These are phyloP conservation scores for Xerocomus amazonicus DNA, from an alignment of 1,284 basidiomycete species.

Conservation along the genomic window DNA sequence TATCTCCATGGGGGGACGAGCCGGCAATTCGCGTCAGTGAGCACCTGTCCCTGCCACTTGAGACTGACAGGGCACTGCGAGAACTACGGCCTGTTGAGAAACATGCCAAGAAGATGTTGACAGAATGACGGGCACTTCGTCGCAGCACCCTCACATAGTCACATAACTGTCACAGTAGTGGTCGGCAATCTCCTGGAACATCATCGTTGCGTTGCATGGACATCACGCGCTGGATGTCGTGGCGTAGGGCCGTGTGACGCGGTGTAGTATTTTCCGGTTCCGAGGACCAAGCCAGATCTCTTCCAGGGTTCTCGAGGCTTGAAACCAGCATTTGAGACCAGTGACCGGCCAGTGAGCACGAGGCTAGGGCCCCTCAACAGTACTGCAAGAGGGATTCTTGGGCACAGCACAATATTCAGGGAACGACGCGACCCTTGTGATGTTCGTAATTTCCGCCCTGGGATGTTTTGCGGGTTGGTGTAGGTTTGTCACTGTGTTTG, in stretches of 20 bases:
- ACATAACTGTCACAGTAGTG: constrained; percentile 3
- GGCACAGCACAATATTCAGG: constrained; percentile 5
- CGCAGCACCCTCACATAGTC: constrained; percentile 2
- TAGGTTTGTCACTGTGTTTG: constrained; percentile 6
- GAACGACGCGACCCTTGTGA: constrained; percentile 17
- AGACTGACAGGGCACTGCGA: constrained; percentile 5
- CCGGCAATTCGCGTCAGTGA: neutral
- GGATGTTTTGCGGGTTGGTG: constrained; percentile 3
- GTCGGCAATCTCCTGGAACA: constrained; percentile 7
- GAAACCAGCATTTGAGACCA: constrained; percentile 7
- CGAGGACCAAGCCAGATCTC: constrained; percentile 25
- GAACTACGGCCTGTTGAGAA: neutral
- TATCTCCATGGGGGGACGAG: constrained; percentile 9
- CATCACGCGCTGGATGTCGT: constrained; percentile 6
- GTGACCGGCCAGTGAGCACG: constrained; percentile 1
- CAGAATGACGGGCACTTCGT: neutral
- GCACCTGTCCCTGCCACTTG: constrained; percentile 1
- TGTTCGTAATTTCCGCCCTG: constrained; percentile 27
- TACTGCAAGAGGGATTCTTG: constrained; percentile 19
- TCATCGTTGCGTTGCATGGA: constrained; percentile 11
- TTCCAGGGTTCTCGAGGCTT: constrained; percentile 12
- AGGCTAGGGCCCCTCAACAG: constrained; percentile 19
- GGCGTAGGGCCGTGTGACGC: constrained; percentile 7
- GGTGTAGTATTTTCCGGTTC: constrained; percentile 18
- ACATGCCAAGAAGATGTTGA: neutral